Conservation (phyloP, 208 protist species). For the Acanthamoeba polyphaga region DNA sequence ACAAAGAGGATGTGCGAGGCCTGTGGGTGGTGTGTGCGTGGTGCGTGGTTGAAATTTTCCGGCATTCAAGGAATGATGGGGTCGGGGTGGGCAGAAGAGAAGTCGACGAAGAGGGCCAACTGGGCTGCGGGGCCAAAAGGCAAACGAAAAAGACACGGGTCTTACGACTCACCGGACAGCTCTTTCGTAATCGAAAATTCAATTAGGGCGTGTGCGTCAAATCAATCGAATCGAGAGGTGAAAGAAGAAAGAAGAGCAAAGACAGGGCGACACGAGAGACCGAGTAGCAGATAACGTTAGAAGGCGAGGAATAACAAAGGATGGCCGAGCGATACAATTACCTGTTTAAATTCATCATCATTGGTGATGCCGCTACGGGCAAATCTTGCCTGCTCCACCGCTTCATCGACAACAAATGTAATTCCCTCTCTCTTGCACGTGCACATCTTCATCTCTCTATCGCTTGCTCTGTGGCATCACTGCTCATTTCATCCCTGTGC, state of each 20-base stretch:
- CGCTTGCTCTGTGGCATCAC: background rate
- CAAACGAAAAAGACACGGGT: background rate
- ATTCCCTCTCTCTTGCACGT: background rate
- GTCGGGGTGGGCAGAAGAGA: background rate
- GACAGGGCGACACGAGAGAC: background rate
- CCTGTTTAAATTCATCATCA: constrained; percentile 76
- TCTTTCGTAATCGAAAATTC: background rate
- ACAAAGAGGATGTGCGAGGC: too few relatives aligned
- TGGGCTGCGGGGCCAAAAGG: background rate
- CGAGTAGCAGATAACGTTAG: background rate
- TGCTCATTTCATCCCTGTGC: background rate
- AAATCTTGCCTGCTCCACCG: constrained; percentile 72
- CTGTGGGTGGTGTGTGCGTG: too few relatives aligned
- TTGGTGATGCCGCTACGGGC: constrained; percentile 62
- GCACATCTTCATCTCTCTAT: background rate
- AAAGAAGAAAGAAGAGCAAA: background rate
- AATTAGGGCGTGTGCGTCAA: too few relatives aligned
- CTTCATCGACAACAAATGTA: constrained; percentile 77
- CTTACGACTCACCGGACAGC: background rate
- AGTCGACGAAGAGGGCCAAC: background rate
- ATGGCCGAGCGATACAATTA: constrained; percentile 69
- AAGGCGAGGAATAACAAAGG: background rate
- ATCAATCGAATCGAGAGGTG: background rate
- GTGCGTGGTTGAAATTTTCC: background rate
- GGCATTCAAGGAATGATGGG: background rate